These are phyloP conservation scores for Hygrocybe punicea DNA, from an alignment of 768 basidiomycete genomes.

Conservation along the genomic window DNA sequence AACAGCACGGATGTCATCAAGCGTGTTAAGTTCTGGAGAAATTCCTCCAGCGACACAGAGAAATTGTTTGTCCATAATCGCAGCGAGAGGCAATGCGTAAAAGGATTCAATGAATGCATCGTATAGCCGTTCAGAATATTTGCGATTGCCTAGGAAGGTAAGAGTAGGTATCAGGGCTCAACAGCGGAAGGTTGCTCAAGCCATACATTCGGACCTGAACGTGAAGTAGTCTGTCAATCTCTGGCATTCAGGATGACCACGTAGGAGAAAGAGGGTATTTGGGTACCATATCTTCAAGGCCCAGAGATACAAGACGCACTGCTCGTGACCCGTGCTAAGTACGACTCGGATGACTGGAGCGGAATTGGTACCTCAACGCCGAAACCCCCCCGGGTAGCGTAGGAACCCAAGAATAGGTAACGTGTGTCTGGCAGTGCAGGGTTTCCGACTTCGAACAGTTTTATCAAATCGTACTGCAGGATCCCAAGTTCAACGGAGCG, in stretches of 20 bases:
- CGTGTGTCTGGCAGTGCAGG: constrained; percentile 90
- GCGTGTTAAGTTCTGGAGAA: constrained; percentile 89
- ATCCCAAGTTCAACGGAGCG: constrained; percentile 2
- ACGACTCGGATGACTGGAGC: not conserved
- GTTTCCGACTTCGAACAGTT: constrained; percentile 90
- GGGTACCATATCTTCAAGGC: constrained; percentile 99
- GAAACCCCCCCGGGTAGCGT: constrained; percentile 90
- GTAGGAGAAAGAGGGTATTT: constrained; percentile 90
- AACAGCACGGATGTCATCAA: constrained; percentile 90
- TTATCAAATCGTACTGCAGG: constrained; percentile 86
- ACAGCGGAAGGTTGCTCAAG: not conserved
- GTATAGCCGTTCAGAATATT: constrained; percentile 95
- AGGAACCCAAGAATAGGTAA: constrained; percentile 90
- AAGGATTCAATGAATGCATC: constrained; percentile 98
- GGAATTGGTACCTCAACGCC: constrained; percentile 72
- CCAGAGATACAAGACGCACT: constrained; percentile 99
- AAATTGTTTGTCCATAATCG: constrained; percentile 99
- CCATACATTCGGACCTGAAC: constrained; percentile 95
- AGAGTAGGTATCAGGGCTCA: not conserved
- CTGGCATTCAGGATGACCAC: constrained; percentile 98
- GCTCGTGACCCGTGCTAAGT: constrained; percentile 16
- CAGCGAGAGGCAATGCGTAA: constrained; percentile 91
- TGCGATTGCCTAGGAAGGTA: constrained; percentile 78
- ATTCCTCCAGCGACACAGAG: constrained; percentile 97
- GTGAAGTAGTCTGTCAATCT: constrained; percentile 99